Evolutionary conservation across 2,329 filamentous ascomycete species (phyloP), one percentile per base, ranked within the genome.

Genomic region (Fusarium secorum): DNA sequence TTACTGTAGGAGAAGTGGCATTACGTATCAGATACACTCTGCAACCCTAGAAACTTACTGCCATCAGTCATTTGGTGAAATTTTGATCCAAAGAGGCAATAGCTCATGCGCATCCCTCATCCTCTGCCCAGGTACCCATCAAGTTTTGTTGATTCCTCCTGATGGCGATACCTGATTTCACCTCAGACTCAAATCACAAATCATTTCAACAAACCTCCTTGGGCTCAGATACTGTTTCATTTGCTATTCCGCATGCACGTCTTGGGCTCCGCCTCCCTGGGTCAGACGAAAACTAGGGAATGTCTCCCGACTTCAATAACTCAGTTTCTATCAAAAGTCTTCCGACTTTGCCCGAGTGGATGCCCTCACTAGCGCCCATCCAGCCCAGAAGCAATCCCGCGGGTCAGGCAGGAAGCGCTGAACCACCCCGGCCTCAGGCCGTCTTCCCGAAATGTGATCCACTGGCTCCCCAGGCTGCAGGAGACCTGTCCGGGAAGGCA

Each of bases 341-440:
- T 75, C 74, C 74, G 74, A 72, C 66, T 72, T 75, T 71, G 55
- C 70, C 74, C 74, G 74, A 74, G 33, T 68, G 58, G 65, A 68
- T 63, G 51, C 64, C 65, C 63, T 64, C 57, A 60, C 69, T 74
- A 74, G 69, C 63, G 70, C 59, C 54, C 60, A 52, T 51, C 71
- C 62, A 49, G 33, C 55, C 64, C 68, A 70, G 24, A 44, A 61
- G 66, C 68, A 57, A 68, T 73, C 74, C 64, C 70, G 68, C 67
- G 71, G 71, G 62, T 74, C 71, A 64, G 58, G 66, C 61, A 71
- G 62, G 65, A 58, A 39, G 58, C 58, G 36, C 44, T 68, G 57
- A 42, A 55, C 45, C 54, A 51, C 56, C 57, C 38, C 60, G 32
- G 36, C 57, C 65, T 46, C 63, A 56, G 49, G 58, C 64, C 58